Conservation (phyloP, 192 early-diverging fungal species). For the Gonapodya prolifera region DNA sequence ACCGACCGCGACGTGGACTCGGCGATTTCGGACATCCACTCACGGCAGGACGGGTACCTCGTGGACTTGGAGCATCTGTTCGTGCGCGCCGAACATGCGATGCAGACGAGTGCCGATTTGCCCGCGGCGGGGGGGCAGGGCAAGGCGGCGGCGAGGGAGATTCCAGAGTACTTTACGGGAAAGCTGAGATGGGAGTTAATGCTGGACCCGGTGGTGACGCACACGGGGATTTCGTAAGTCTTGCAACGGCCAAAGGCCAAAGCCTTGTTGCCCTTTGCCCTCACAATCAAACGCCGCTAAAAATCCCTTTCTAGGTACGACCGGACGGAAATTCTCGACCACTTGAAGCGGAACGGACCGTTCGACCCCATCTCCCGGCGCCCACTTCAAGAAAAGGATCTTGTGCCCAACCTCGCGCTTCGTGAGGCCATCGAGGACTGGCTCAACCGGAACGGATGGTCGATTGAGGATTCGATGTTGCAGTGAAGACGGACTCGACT, state of each 20-base stretch:
- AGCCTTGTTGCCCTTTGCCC: slow-evolving; percentile 4
- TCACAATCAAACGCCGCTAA: slow-evolving; percentile 30
- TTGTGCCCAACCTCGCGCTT: slow-evolving; percentile 64
- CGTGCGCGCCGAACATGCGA: not conserved
- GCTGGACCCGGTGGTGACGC: slow-evolving; percentile 56
- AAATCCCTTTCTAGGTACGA: slow-evolving; percentile 41
- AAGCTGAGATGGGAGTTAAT: slow-evolving; percentile 75
- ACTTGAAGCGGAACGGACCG: slow-evolving; percentile 63
- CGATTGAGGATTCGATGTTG: slow-evolving; percentile 21
- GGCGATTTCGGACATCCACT: slow-evolving; percentile 17
- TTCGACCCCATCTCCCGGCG: slow-evolving; percentile 67
- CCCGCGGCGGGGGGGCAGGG: not conserved
- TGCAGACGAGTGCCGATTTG: not conserved
- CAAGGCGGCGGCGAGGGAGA: not conserved
- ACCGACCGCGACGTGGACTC: slow-evolving; percentile 39
- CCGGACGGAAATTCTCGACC: slow-evolving; percentile 54
- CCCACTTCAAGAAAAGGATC: slow-evolving; percentile 48
- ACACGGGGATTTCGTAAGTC: slow-evolving; percentile 18
- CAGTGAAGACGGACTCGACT: too few relatives aligned
- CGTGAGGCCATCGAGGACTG: slow-evolving; percentile 53
- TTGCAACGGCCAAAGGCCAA: slow-evolving; percentile 4
- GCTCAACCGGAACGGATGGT: slow-evolving; percentile 46
- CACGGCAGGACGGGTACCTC: not conserved
- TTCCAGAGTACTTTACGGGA: slow-evolving; percentile 43
- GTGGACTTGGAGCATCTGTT: not conserved